Percentiles rank a stretch among this genome's conserved stretches.
These are phyloP conservation scores for Polytrichum formosum DNA, from an alignment of 225 moss, liverwort and hornwort species.

Conservation along the genomic window DNA sequence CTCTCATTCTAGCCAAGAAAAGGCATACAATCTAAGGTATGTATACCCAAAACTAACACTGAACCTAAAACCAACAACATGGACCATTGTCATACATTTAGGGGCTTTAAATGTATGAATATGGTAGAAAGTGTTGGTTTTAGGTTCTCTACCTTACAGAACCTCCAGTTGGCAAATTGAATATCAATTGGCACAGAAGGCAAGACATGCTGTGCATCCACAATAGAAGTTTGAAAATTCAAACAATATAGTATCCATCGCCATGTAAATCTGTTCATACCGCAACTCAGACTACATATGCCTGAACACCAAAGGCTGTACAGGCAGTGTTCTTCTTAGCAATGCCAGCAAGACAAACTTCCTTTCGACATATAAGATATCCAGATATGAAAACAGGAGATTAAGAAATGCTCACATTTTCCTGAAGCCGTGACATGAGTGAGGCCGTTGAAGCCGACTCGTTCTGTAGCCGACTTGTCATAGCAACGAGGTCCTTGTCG, in stretches of 20 bases:
- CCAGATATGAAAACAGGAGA: not conserved
- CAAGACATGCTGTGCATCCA: not conserved
- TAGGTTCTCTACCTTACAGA: no score
- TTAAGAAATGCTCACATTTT: constrained; percentile 42
- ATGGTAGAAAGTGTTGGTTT: no score
- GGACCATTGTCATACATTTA: not conserved
- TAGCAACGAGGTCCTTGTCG: constrained; percentile 73
- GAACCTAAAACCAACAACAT: not conserved
- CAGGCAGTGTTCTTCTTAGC: not conserved
- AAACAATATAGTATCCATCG: not conserved
- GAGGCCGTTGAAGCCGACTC: constrained; percentile 66
- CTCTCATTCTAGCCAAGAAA: not conserved
- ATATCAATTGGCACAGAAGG: not conserved
- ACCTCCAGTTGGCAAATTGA: no score
- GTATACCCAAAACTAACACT: not conserved
- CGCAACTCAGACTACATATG: not conserved
- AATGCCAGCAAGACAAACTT: not conserved
- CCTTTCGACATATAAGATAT: not conserved
- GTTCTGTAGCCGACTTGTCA: constrained; percentile 58
- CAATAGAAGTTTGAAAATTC: not conserved
- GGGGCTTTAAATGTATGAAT: no score
- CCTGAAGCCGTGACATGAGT: constrained; percentile 62
- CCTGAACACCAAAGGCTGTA: not conserved
- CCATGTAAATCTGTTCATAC: not conserved
- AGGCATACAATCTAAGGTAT: not conserved